phyloP scores from a whole-genome alignment of 176 grass and related monocot genomes.

The Triticum monococcum region DNA sequence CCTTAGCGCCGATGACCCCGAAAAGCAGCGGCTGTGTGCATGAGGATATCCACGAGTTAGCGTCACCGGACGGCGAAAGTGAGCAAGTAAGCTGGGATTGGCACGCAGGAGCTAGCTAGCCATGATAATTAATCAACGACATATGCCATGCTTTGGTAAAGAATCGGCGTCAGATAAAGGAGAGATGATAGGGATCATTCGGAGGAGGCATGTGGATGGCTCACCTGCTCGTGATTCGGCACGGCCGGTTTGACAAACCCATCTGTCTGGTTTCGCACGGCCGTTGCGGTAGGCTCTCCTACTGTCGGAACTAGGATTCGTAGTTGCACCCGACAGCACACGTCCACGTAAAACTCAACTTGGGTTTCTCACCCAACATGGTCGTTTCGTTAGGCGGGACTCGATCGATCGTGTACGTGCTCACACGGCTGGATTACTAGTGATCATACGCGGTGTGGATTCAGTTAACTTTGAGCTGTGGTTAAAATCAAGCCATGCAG shows the following conservation, averaged over 20 bases:
- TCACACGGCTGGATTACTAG: not conserved
- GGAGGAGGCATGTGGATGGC: not conserved
- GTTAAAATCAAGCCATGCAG: no score
- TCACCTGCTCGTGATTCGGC: not conserved
- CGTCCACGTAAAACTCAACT: not conserved
- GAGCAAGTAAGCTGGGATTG: not conserved
- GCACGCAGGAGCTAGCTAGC: not conserved
- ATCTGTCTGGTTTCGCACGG: not conserved
- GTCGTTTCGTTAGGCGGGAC: not conserved
- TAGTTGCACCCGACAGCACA: slow-evolving; percentile 1
- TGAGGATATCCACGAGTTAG: not conserved
- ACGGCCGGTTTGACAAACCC: not conserved
- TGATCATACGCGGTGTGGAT: not conserved
- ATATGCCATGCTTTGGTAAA: not conserved
- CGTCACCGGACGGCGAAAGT: slow-evolving; percentile 1
- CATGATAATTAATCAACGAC: not conserved
- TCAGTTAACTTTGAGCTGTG: not conserved
- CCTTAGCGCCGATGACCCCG: not conserved
- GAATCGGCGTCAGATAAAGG: slow-evolving; percentile 1
- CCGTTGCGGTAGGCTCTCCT: not conserved
- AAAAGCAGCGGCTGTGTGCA: not conserved
- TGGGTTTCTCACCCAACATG: not conserved
- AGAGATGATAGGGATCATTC: not conserved
- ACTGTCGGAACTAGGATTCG: not conserved
- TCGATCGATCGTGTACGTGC: no score